phyloP scores from a whole-genome alignment of 2,329 filamentous ascomycete species.

The Monosporascus sp. region DNA sequence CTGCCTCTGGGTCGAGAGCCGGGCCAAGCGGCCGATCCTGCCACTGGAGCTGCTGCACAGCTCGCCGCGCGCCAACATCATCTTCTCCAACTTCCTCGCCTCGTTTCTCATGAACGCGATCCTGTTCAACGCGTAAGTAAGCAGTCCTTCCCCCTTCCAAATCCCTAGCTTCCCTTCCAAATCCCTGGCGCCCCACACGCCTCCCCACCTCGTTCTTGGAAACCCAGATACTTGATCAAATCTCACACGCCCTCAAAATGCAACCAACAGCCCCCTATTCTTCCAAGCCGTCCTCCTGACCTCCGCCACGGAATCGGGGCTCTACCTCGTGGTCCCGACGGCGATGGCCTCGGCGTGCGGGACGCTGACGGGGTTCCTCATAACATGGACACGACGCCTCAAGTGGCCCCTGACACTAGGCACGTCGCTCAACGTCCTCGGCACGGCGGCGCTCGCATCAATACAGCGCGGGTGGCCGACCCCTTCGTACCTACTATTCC shows the following conservation, averaged over 20 bases:
- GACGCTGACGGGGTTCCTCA: conserved; percentile 55
- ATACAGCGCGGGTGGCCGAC: conserved; percentile 48
- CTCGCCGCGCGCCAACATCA: conserved; percentile 50
- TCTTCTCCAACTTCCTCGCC: conserved; percentile 49
- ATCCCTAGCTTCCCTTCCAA: neutral
- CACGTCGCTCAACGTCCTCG: conserved; percentile 40
- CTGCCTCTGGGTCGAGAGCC: conserved; percentile 48
- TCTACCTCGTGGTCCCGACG: conserved; percentile 62
- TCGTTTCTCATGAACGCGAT: conserved; percentile 50
- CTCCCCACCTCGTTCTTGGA: neutral
- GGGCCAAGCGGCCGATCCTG: conserved; percentile 52
- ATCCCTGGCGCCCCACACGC: neutral
- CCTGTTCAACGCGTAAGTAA: conserved; percentile 51
- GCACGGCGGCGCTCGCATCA: conserved; percentile 42
- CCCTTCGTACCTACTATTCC: conserved; percentile 49
- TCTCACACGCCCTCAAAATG: neutral
- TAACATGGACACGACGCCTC: conserved; percentile 53
- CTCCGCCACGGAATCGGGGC: conserved; percentile 64
- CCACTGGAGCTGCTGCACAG: conserved; percentile 47
- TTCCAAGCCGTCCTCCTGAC: conserved; percentile 71
- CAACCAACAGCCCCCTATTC: conserved; percentile 60
- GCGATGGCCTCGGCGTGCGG: conserved; percentile 50
- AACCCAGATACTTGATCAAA: too few relatives aligned
- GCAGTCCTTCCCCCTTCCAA: neutral
- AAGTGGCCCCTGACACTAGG: conserved; percentile 56